phyloP scores from a whole-genome alignment of 2,329 filamentous ascomycete species.

The Sporothrix sp. region DNA sequence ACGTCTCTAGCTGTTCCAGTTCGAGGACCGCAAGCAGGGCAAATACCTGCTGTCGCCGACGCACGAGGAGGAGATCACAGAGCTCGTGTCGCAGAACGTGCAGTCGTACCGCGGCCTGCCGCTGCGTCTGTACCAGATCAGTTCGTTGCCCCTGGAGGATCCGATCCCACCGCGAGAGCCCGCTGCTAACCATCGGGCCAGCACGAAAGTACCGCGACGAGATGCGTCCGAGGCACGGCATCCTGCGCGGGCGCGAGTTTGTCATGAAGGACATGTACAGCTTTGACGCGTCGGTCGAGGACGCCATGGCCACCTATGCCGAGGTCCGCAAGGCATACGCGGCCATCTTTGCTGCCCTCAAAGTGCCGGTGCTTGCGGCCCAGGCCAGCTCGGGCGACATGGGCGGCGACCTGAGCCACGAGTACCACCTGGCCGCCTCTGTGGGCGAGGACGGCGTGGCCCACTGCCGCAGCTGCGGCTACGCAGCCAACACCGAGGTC shows the following conservation, averaged over 20 bases:
- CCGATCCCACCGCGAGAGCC: not conserved
- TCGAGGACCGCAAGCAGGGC: slow-evolving; percentile 67
- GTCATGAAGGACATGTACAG: slow-evolving; percentile 98
- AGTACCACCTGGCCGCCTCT: slow-evolving; percentile 75
- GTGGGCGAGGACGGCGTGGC: slow-evolving; percentile 82
- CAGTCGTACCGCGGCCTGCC: slow-evolving; percentile 82
- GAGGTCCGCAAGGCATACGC: slow-evolving; percentile 65
- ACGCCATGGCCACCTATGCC: slow-evolving; percentile 73
- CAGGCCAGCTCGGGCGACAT: slow-evolving; percentile 93
- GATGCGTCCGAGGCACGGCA: slow-evolving; percentile 73
- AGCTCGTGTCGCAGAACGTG: slow-evolving; percentile 60
- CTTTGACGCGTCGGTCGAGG: slow-evolving; percentile 60
- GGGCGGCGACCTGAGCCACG: slow-evolving; percentile 85
- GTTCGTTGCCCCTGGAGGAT: slow-evolving; percentile 38
- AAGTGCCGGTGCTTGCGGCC: slow-evolving; percentile 73
- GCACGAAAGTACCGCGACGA: slow-evolving; percentile 94
- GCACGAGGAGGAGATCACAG: slow-evolving; percentile 93
- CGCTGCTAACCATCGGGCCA: slow-evolving; percentile 26
- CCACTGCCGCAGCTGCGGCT: slow-evolving; percentile 61
- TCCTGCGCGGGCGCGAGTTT: slow-evolving; percentile 84
- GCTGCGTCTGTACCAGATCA: slow-evolving; percentile 80
- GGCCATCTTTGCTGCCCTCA: slow-evolving; percentile 70
- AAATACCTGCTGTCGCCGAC: slow-evolving; percentile 78
- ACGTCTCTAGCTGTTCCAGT: slow-evolving; percentile 58
- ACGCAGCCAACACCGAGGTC: slow-evolving; percentile 83